phyloP scores from a whole-genome alignment of 768 basidiomycete species.

The Tricholoma saponaceum region DNA sequence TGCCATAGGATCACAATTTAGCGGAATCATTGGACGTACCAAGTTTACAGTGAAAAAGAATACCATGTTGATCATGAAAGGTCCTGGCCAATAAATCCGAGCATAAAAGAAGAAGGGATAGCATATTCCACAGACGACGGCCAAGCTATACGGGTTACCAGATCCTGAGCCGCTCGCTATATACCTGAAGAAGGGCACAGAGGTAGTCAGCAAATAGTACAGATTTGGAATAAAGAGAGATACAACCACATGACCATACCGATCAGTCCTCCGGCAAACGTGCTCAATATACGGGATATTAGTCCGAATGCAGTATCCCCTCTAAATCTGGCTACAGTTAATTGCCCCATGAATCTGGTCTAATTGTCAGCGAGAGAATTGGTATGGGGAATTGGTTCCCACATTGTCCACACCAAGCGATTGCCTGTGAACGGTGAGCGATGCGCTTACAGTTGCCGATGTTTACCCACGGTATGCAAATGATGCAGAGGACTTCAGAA shows the following conservation, averaged over 20 bases:
- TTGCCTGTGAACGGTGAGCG: slow-evolving; percentile 37
- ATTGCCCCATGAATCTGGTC: slow-evolving; percentile 67
- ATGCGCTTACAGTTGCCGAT: neutral
- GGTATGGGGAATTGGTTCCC: slow-evolving; percentile 12
- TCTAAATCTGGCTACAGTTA: slow-evolving; percentile 65
- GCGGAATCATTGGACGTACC: slow-evolving; percentile 33
- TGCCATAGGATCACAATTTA: neutral
- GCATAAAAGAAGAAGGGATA: slow-evolving; percentile 72
- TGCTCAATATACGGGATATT: slow-evolving; percentile 54
- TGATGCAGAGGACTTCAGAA: slow-evolving; percentile 47
- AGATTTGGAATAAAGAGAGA: slow-evolving; percentile 1
- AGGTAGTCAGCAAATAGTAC: neutral
- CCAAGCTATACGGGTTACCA: slow-evolving; percentile 69
- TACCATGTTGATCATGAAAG: slow-evolving; percentile 68
- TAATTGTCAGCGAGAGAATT: neutral
- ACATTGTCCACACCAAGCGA: slow-evolving; percentile 72
- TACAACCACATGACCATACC: slow-evolving; percentile 67
- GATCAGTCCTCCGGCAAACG: slow-evolving; percentile 59
- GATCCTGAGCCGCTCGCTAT: slow-evolving; percentile 56
- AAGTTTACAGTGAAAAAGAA: slow-evolving; percentile 60
- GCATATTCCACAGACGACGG: slow-evolving; percentile 59
- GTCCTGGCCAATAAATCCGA: slow-evolving; percentile 70
- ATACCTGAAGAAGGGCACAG: slow-evolving; percentile 42
- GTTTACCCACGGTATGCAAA: slow-evolving; percentile 54
- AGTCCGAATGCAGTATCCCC: slow-evolving; percentile 74